A percentile compares a stretch with the other conserved stretches of the same genome.
phyloP scores from a whole-genome alignment of 352 stramenopile genomes.

The Pythium pyrilobum region DNA sequence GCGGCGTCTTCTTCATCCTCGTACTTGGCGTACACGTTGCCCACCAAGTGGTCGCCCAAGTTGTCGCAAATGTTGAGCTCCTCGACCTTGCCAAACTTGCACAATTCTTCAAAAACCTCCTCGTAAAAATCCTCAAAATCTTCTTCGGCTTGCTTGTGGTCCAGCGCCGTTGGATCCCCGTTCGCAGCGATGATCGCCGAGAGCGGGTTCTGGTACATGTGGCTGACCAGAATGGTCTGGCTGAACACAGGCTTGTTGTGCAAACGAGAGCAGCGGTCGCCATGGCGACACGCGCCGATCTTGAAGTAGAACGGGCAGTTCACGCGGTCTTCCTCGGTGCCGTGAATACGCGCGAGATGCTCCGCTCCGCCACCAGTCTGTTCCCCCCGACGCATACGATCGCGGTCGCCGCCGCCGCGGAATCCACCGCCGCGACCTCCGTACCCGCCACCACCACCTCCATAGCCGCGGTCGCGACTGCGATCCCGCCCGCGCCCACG shows the following conservation, averaged over 20 bases:
- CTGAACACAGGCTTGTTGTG: constrained; percentile 99
- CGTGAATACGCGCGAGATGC: constrained; percentile 96
- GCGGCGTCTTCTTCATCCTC: constrained; percentile 97
- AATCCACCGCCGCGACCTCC: constrained; percentile 28
- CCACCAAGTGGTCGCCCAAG: constrained; percentile 99
- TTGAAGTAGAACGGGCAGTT: constrained; percentile 99
- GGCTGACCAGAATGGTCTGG: constrained; percentile 97
- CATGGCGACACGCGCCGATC: constrained; percentile 99
- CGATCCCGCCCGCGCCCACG: constrained; percentile 60
- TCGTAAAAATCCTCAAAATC: constrained; percentile 97
- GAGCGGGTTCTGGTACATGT: constrained; percentile 97
- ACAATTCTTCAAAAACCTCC: constrained; percentile 98
- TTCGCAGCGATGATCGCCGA: constrained; percentile 87
- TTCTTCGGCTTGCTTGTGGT: constrained; percentile 92
- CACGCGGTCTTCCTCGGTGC: constrained; percentile 95
- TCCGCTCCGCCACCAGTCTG: constrained; percentile 86
- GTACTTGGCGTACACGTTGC: constrained; percentile 99
- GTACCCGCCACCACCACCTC: constrained; percentile 23
- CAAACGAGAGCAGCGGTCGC: constrained; percentile 96
- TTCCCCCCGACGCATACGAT: constrained; percentile 54
- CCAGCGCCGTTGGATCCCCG: constrained; percentile 71
- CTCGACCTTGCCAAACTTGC: constrained; percentile 98
- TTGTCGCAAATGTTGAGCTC: constrained; percentile 99
- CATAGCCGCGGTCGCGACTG: constrained; percentile 53
- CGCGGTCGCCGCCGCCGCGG: constrained; percentile 45